These are phyloP conservation scores for Pestalotiopsis sp. DNA, from an alignment of 2,329 filamentous ascomycete species.

Conservation along the genomic window DNA sequence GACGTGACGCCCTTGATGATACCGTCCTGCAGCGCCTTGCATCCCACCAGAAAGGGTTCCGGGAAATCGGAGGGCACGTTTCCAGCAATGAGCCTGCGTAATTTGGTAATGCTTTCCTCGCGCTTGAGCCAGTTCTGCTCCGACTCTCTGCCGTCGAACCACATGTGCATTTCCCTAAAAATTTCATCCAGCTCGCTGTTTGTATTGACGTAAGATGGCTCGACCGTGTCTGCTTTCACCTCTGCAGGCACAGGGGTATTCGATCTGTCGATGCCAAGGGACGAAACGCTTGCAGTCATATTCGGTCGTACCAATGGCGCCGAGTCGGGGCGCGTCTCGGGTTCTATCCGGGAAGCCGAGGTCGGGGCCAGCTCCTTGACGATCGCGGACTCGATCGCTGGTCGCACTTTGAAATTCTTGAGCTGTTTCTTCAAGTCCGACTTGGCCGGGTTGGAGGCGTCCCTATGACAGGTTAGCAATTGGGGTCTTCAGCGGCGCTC, in stretches of 20 bases:
- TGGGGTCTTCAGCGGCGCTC: background rate
- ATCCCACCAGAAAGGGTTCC: conserved; percentile 67
- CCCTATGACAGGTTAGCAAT: conserved; percentile 45
- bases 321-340: conserved; percentile 43
- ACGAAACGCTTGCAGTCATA: conserved; percentile 55
- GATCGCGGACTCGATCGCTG: conserved; percentile 82
- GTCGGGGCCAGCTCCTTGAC: conserved; percentile 70
- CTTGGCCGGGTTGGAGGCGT: conserved; percentile 81
- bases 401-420: conserved; percentile 80
- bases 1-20: conserved; percentile 86
- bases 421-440: conserved; percentile 87
- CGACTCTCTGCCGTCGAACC: conserved; percentile 86
- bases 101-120: conserved; percentile 77
- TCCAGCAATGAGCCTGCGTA: conserved; percentile 79
- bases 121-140: conserved; percentile 90
- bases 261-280: conserved; percentile 52
- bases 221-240: conserved; percentile 67
- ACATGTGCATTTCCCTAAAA: conserved; percentile 76
- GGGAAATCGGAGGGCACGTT: conserved; percentile 81
- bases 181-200: conserved; percentile 86
- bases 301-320: conserved; percentile 38
- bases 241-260: conserved; percentile 64
- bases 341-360: conserved; percentile 33
- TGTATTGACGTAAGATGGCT: conserved; percentile 83
- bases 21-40: conserved; percentile 80